Evolutionary conservation across 306 rosid species (phyloP).

Genomic region (Dalbergia cochinchinensis): DNA sequence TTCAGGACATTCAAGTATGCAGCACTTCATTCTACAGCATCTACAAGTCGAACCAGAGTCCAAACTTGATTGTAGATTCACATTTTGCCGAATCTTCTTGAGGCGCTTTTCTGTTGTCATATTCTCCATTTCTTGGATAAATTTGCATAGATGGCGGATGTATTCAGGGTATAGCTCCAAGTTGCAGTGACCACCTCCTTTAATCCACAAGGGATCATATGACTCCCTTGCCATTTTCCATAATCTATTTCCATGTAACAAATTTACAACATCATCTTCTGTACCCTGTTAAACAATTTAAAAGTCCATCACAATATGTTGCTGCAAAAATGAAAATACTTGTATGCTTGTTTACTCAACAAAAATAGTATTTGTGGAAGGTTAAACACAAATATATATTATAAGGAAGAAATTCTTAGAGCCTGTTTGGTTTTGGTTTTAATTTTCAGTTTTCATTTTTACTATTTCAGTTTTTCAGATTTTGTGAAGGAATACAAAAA

Average conservation of each 20-base stretch:
- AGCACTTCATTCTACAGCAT: conserved; percentile 58
- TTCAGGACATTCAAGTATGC: conserved; percentile 53
- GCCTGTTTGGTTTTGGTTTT: too few species aligned
- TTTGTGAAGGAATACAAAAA: too few species aligned
- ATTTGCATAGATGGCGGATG: conserved; percentile 86
- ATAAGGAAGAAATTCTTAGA: background rate
- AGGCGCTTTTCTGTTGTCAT: conserved; percentile 78
- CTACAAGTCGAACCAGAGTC: conserved; percentile 17
- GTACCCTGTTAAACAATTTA: conserved; percentile 78
- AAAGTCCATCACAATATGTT: conserved; percentile 22
- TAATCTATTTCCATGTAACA: conserved; percentile 87
- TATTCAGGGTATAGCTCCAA: conserved; percentile 98
- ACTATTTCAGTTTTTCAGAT: too few species aligned
- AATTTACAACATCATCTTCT: conserved; percentile 93
- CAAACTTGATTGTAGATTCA: conserved; percentile 47
- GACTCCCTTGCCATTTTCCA: conserved; percentile 93
- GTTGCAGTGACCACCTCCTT: conserved; percentile 99
- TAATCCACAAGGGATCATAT: conserved; percentile 94
- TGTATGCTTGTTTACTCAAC: background rate
- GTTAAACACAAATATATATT: background rate
- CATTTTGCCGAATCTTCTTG: conserved; percentile 66
- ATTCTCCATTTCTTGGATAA: conserved; percentile 86
- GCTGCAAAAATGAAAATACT: background rate
- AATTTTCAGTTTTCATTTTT: too few species aligned
- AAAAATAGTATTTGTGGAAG: background rate